Base-by-base conservation (phyloP, 495 filamentous ascomycete genomes). In the Podospora didyma region DNA sequence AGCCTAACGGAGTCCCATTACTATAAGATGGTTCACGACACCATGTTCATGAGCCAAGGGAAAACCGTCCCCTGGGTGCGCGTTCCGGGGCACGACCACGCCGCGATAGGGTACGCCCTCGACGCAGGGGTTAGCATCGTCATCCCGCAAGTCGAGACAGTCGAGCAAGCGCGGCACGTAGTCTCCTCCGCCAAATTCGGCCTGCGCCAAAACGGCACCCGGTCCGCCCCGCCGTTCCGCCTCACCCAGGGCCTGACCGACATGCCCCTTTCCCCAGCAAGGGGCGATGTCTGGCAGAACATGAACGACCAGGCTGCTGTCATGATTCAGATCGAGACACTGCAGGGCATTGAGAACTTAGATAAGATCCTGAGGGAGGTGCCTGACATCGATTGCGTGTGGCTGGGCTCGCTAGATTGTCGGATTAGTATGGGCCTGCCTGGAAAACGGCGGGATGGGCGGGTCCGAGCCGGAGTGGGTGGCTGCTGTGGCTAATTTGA, bases 281-380 rank as follows among this genome's bases (percentile, higher is more conserved):
- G n/a, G 52, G 37, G 61, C 22, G 62, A 69, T 26, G 50, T 76
- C 39, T 69, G 67, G 58, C 55, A 68, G 48, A 72, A 69, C 55
- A 35, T 71, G 42, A 78, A 78, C 66, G 58, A 70, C 49, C 73
- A 73, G 60, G 75, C 75, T 9, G 73, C 75, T 23, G 59, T 79
- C 54, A 70, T 73, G 58, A 74, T 78, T 54, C 73, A 77, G 59
- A 78, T 85, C 62, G 75, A 83, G 59, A 65, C 78, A 26, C 67
- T 81, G 49, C 78, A 78, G 59, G 71, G 69, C 53, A 79, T 85
- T 59, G 62, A 70, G 50, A 82, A 85, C 67, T 70, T 86, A 24
- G 72, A 78, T 53, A 71, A 70, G 39, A 79, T 84, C 53, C 69
- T 82, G 62, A 75, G 73, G 23, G 72, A 61, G 35, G 62, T 66